These are phyloP conservation scores for Aspergillus arachidicola DNA, from an alignment of 2,329 filamentous ascomycete species.

Conservation along the genomic window DNA sequence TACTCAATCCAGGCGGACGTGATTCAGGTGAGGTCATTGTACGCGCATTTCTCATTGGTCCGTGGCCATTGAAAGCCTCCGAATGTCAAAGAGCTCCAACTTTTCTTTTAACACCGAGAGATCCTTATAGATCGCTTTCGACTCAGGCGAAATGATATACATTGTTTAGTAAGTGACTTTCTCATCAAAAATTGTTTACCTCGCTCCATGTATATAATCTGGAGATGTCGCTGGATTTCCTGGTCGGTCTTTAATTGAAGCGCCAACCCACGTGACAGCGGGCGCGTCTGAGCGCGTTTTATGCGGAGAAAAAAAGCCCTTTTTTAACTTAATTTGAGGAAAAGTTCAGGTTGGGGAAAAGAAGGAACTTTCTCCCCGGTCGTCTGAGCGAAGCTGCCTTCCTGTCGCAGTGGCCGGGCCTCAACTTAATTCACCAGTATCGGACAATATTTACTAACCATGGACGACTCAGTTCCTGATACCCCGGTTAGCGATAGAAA, in stretches of 20 bases:
- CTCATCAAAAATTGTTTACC: not conserved
- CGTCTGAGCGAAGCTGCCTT: not conserved
- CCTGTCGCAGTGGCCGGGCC: not conserved
- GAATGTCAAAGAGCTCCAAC: not conserved
- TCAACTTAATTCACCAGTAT: not conserved
- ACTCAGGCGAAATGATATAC: not conserved
- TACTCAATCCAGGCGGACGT: slow-evolving; percentile 1
- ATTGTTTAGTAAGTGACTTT: not conserved
- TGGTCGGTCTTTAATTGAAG: slow-evolving; percentile 24
- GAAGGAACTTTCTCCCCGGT: slow-evolving; percentile 5
- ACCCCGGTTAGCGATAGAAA: slow-evolving; percentile 43
- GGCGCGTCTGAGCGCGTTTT: slow-evolving; percentile 24
- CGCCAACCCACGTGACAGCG: slow-evolving; percentile 24
- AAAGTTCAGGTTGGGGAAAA: slow-evolving; percentile 8
- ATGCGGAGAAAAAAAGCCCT: slow-evolving; percentile 18
- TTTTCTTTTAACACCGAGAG: not conserved
- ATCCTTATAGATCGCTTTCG: not conserved
- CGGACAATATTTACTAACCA: slow-evolving; percentile 17
- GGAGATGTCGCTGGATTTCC: not conserved
- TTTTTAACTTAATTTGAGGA: slow-evolving; percentile 6
- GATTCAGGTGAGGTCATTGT: slow-evolving; percentile 1
- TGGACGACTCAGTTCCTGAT: slow-evolving; percentile 45
- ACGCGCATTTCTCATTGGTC: not conserved
- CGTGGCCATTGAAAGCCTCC: not conserved
- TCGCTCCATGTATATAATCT: not conserved